Evolutionary conservation across 2,329 filamentous ascomycete species (phyloP).

Genomic region (Trichoderma sp.): DNA sequence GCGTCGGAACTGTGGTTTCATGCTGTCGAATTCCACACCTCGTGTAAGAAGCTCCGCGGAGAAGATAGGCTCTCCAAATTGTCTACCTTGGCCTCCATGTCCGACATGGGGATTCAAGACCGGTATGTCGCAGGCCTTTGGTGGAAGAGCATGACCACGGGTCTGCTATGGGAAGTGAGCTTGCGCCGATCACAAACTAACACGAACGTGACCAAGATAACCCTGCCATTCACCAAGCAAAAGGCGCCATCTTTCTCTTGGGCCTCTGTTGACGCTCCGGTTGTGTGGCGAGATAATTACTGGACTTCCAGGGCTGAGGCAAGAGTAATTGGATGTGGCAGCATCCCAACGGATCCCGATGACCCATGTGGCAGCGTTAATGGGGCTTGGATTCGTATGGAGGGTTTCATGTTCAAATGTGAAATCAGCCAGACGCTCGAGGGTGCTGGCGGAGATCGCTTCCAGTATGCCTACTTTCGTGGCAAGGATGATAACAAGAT

Average conservation of each 20-base stretch:
- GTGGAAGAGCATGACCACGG: not conserved
- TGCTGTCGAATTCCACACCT: not conserved
- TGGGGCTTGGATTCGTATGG: not conserved
- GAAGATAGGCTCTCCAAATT: slow-evolving; percentile 1
- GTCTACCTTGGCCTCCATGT: not conserved
- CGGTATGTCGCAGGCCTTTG: slow-evolving; percentile 16
- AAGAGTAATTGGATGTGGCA: not conserved
- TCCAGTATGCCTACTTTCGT: not conserved
- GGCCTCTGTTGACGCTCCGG: slow-evolving; percentile 1
- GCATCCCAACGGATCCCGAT: not conserved
- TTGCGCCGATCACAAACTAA: not conserved
- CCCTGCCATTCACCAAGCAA: not conserved
- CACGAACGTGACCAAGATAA: not conserved
- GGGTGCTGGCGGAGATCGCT: not conserved
- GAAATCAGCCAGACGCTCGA: not conserved
- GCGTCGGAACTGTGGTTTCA: not conserved
- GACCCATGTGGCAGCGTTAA: not conserved
- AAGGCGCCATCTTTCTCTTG: slow-evolving; percentile 14
- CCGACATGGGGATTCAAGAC: not conserved
- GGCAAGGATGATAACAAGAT: not conserved
- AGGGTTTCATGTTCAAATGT: not conserved
- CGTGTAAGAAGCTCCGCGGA: not conserved
- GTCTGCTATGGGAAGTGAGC: slow-evolving; percentile 14
- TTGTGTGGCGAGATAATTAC: not conserved
- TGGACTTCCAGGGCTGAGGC: not conserved